Evolutionary conservation across 2,329 filamentous ascomycete species (phyloP).

Genomic region (Cordyceps farinosa): DNA sequence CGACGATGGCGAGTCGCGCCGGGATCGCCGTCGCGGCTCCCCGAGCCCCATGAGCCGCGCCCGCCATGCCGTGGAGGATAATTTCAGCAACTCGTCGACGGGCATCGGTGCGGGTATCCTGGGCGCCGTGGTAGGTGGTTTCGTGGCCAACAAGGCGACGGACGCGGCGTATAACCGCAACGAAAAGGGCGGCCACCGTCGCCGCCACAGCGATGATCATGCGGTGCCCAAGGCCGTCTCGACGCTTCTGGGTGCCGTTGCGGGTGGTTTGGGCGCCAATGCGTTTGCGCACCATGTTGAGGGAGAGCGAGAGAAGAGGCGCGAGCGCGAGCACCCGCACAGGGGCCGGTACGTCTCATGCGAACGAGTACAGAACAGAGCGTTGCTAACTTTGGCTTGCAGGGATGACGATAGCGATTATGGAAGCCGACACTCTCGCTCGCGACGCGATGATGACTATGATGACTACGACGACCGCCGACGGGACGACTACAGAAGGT

Average conservation of each 20-base stretch:
- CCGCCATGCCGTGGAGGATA: conserved; percentile 40
- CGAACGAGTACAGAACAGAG: not conserved
- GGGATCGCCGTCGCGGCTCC: conserved; percentile 6
- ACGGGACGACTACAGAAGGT: conserved; percentile 8
- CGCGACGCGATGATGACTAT: conserved; percentile 15
- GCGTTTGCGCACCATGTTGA: conserved; percentile 45
- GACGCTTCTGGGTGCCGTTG: conserved; percentile 52
- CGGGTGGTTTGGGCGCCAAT: conserved; percentile 53
- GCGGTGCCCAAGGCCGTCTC: conserved; percentile 38
- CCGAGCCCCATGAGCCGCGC: conserved; percentile 38
- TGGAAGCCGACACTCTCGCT: not conserved
- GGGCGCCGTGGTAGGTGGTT: conserved; percentile 52
- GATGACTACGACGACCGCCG: conserved; percentile 20
- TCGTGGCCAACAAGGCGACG: conserved; percentile 48
- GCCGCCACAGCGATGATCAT: conserved; percentile 28
- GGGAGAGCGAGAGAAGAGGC: conserved; percentile 32
- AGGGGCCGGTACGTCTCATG: not conserved
- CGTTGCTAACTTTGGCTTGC: not conserved
- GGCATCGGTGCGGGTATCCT: conserved; percentile 51
- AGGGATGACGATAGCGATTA: conserved; percentile 12
- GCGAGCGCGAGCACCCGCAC: conserved; percentile 27
- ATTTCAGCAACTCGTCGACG: conserved; percentile 46
- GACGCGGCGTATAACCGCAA: conserved; percentile 36
- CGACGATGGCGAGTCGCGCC: conserved; percentile 14
- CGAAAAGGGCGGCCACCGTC: conserved; percentile 24